These are phyloP conservation scores for Pythium folliculosum DNA, from an alignment of 352 stramenopile genomes.

Conservation along the genomic window DNA sequence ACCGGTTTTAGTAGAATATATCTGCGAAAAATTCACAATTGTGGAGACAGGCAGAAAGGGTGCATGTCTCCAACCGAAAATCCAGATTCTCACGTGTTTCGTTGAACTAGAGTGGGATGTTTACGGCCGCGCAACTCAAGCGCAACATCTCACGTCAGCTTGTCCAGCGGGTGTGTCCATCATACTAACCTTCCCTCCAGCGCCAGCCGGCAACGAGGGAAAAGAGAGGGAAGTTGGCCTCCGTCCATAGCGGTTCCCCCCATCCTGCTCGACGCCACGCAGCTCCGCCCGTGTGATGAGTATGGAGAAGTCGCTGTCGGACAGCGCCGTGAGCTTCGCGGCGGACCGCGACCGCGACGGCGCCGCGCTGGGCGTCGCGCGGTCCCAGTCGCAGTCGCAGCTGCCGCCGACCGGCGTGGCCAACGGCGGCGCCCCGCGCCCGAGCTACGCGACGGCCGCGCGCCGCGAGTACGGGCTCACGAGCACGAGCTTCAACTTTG, in stretches of 20 bases:
- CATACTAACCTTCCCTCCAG: not conserved
- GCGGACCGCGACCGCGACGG: not conserved
- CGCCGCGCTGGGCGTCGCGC: not conserved
- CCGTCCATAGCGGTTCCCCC: too few relatives aligned
- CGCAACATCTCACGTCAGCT: not conserved
- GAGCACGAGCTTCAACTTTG: constrained; percentile 28
- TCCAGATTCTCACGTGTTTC: not conserved
- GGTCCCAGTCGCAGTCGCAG: constrained; percentile 7
- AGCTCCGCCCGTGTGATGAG: not conserved
- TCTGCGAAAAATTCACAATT: not conserved
- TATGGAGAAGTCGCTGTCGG: constrained; percentile 18
- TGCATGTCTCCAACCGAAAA: not conserved
- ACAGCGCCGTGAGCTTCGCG: constrained; percentile 7
- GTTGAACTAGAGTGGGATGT: not conserved
- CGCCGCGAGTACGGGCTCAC: constrained; percentile 22
- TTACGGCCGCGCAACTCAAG: constrained; percentile 8
- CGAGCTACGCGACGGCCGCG: constrained; percentile 5
- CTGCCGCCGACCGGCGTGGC: not conserved
- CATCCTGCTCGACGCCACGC: not conserved
- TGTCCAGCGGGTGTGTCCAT: constrained; percentile 13
- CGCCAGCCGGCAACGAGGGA: not conserved
- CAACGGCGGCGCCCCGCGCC: not conserved
- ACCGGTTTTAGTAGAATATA: not conserved
- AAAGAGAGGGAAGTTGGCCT: too few relatives aligned
- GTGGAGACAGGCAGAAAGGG: not conserved